These are phyloP conservation scores for Phytophthora syringae DNA, from an alignment of 352 stramenopile species.

Conservation along the genomic window DNA sequence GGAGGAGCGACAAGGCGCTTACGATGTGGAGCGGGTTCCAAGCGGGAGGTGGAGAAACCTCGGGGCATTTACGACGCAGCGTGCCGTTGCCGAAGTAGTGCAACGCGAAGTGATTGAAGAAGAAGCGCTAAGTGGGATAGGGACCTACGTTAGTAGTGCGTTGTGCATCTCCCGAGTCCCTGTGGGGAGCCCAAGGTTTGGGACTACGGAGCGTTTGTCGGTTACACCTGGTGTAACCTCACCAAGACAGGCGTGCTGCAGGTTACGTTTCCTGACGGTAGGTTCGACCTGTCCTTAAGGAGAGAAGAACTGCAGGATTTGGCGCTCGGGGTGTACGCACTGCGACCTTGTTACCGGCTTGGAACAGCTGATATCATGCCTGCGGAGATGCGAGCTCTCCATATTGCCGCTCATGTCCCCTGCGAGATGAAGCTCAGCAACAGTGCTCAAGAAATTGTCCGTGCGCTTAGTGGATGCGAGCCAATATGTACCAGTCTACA, in stretches of 20 bases:
- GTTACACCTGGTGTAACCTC: neutral
- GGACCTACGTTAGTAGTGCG: conserved; percentile 10
- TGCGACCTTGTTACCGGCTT: neutral
- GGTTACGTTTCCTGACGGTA: conserved; percentile 8
- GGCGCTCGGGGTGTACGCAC: conserved; percentile 9
- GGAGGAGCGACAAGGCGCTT: neutral
- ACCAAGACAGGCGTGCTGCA: conserved; percentile 4
- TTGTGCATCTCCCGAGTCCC: conserved; percentile 12
- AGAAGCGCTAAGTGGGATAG: conserved; percentile 15
- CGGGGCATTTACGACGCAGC: neutral
- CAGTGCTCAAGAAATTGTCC: neutral
- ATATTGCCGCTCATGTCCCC: neutral
- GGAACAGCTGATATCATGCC: conserved; percentile 7
- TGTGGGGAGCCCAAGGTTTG: conserved; percentile 8
- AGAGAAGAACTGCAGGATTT: conserved; percentile 10
- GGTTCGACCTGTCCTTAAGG: neutral
- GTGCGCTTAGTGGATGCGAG: neutral
- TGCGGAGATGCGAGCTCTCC: conserved; percentile 10
- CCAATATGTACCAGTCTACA: neutral
- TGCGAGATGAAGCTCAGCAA: conserved; percentile 3
- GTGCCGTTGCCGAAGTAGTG: neutral
- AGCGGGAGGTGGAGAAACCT: conserved; percentile 2
- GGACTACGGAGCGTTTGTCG: conserved; percentile 17
- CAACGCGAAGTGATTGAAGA: neutral
- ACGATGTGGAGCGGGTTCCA: neutral